These are phyloP conservation scores for Botrytis tulipae DNA, from an alignment of 2,329 filamentous ascomycete species.

Conservation along the genomic window DNA sequence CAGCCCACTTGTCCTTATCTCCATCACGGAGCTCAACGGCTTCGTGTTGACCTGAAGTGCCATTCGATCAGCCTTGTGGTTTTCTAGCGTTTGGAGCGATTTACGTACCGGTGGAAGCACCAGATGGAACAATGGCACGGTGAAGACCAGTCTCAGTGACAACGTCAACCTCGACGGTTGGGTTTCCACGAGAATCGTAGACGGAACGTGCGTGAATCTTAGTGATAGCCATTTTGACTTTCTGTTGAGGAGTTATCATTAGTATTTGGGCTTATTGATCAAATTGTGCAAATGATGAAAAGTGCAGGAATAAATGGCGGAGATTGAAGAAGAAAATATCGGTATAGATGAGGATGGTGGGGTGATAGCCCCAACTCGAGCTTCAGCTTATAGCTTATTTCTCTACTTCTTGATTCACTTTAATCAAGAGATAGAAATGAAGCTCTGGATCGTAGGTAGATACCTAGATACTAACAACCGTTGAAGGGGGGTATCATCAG, in stretches of 20 bases:
- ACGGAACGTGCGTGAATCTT: slow-evolving; percentile 92
- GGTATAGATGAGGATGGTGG: slow-evolving; percentile 25
- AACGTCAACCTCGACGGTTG: slow-evolving; percentile 96
- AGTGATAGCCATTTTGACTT: slow-evolving; percentile 76
- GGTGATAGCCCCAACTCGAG: slow-evolving; percentile 28
- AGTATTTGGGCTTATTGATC: not conserved
- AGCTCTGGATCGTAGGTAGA: not conserved
- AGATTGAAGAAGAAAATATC: slow-evolving; percentile 28
- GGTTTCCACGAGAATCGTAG: slow-evolving; percentile 98
- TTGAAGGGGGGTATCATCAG: not conserved
- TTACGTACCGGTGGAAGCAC: slow-evolving; percentile 83
- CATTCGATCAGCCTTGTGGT: slow-evolving; percentile 28
- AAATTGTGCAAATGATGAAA: not conserved
- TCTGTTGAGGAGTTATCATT: slow-evolving; percentile 29
- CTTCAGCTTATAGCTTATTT: slow-evolving; percentile 14
- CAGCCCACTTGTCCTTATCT: slow-evolving; percentile 81
- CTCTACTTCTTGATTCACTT: not conserved
- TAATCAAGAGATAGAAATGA: slow-evolving; percentile 3
- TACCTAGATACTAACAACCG: not conserved
- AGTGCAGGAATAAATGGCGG: not conserved
- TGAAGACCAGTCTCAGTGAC: slow-evolving; percentile 95
- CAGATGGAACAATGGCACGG: slow-evolving; percentile 95
- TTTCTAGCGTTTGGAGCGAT: slow-evolving; percentile 23
- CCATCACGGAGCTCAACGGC: slow-evolving; percentile 88
- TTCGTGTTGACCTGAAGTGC: slow-evolving; percentile 72